Conservation (phyloP, 2,329 filamentous ascomycete genomes). For the Colletotrichum sp. region DNA sequence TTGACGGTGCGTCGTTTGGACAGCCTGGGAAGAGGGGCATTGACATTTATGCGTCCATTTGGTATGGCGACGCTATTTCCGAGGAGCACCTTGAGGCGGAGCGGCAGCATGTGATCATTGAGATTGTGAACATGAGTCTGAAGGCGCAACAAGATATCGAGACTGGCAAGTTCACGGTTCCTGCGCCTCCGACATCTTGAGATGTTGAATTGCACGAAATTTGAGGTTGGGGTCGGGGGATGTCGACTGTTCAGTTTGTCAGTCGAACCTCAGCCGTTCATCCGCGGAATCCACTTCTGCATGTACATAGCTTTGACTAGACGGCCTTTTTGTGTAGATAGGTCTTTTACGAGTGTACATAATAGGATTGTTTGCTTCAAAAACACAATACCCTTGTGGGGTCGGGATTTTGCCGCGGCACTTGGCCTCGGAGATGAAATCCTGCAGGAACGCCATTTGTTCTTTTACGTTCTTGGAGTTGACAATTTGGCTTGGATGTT, state of each 20-base stretch:
- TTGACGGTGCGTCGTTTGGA: conserved; percentile 5
- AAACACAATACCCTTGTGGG: not conserved
- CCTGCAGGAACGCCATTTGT: not conserved
- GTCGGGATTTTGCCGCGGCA: not conserved
- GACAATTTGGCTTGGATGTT: not conserved
- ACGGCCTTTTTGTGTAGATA: not conserved
- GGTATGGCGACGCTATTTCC: conserved; percentile 24
- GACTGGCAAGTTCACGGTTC: not conserved
- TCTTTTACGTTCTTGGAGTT: not conserved
- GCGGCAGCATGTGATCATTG: conserved; percentile 27
- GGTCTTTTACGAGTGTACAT: not conserved
- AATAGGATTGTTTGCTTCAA: not conserved
- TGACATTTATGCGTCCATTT: conserved; percentile 27
- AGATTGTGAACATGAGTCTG: conserved; percentile 25
- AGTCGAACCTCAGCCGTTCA: not conserved
- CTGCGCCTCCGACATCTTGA: not conserved
- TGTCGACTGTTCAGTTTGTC: not conserved
- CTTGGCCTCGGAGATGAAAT: not conserved
- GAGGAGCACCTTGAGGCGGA: conserved; percentile 28
- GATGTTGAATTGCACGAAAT: not conserved
- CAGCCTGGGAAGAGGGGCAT: not conserved
- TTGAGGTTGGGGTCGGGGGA: not conserved
- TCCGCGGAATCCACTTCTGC: not conserved
- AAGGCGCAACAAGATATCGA: conserved; percentile 23
- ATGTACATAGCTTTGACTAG: not conserved